phyloP scores from a whole-genome alignment of 2,329 filamentous ascomycete species.

The Graphilbum ipis-grandicollis region DNA sequence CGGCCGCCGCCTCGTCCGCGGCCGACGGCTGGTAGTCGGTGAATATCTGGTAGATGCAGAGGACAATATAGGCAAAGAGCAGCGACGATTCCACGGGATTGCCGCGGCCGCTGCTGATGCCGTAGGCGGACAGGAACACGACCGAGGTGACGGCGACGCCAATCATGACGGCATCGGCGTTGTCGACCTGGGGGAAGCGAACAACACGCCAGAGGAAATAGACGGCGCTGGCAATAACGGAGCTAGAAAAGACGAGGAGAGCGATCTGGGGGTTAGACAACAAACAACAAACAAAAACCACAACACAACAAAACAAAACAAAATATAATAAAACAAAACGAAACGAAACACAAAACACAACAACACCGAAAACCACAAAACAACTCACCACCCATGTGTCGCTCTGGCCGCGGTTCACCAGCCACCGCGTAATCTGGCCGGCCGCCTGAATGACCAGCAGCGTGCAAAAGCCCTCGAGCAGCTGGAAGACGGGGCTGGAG shows the following conservation, averaged over 20 bases:
- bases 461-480: constrained; percentile 92
- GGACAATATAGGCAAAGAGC: constrained; percentile 91
- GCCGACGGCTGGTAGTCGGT: constrained; percentile 82
- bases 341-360: not conserved
- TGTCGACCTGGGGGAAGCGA: constrained; percentile 82
- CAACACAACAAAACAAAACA: not conserved
- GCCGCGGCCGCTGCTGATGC: constrained; percentile 81
- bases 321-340: not conserved
- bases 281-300: not conserved
- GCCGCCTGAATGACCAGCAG: constrained; percentile 87
- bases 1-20: constrained; percentile 26
- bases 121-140: constrained; percentile 83
- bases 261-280: constrained; percentile 44
- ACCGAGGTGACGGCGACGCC: constrained; percentile 84
- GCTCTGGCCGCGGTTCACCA: constrained; percentile 82
- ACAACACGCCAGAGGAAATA: constrained; percentile 96
- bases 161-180: constrained; percentile 81
- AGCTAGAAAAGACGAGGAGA: constrained; percentile 72
- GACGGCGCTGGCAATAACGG: constrained; percentile 79
- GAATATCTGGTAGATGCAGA: constrained; percentile 98
- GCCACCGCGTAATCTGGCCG: constrained; percentile 85
- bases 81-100: constrained; percentile 92
- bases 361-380: not conserved
- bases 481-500: constrained; percentile 85
- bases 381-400: constrained; percentile 85